Evolutionary conservation across 78 protist genomes (phyloP).

Genomic region (Dictyostelium discoideum): DNA sequence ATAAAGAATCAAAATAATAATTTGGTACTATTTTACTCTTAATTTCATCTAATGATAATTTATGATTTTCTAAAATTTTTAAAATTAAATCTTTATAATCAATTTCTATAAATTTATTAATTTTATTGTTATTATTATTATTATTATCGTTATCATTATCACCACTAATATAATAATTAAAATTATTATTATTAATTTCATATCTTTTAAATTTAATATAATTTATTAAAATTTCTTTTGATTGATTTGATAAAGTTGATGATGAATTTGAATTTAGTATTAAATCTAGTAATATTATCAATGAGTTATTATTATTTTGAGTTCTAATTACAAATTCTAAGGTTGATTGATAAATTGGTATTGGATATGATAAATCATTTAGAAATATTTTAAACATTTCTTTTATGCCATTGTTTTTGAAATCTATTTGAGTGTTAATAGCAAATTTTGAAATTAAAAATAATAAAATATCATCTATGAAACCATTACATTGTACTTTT

Average conservation of each 20-base stretch:
- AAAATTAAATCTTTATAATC: not conserved
- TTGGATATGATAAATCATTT: not conserved
- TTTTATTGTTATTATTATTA: too few relatives aligned
- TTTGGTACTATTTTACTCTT: not conserved
- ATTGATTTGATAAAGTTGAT: not conserved
- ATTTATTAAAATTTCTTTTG: not conserved
- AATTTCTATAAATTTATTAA: not conserved
- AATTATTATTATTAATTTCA: not conserved
- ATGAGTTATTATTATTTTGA: not conserved
- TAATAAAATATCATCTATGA: not conserved
- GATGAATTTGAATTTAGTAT: not conserved
- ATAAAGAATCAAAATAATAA: not conserved
- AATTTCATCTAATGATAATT: not conserved
- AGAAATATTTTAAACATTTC: not conserved
- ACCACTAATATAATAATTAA: too few relatives aligned
- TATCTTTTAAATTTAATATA: too few relatives aligned
- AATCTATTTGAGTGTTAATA: too few relatives aligned
- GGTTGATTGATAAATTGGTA: not conserved
- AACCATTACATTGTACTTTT: not conserved
- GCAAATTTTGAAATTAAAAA: not conserved
- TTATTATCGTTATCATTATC: too few relatives aligned
- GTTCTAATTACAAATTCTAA: not conserved
- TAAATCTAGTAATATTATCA: not conserved
- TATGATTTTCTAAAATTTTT: not conserved
- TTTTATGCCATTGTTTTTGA: not conserved